Evolutionary conservation across 2,329 filamentous ascomycete genomes (phyloP).

Genomic region (Tolypocladium nubicola): DNA sequence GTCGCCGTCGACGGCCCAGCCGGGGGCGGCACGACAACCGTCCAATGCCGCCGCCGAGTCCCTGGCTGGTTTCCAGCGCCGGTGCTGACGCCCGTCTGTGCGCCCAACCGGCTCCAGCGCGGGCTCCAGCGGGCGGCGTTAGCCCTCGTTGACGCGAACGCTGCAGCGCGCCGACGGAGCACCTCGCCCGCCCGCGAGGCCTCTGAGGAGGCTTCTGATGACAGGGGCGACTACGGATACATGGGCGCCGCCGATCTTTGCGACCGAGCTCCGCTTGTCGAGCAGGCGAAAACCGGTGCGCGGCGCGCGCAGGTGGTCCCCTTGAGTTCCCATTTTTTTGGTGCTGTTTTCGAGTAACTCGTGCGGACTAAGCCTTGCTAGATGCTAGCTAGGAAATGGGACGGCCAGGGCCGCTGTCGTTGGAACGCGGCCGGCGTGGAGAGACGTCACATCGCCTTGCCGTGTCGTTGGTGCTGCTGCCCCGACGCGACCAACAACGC

Average conservation of each 20-base stretch:
- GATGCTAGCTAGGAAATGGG: neutral
- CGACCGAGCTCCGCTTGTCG: neutral
- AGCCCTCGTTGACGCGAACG: neutral
- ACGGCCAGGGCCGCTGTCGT: neutral
- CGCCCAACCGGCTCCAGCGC: neutral
- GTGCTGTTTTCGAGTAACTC: neutral
- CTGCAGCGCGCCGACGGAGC: neutral
- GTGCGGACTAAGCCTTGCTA: neutral
- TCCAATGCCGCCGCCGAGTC: neutral
- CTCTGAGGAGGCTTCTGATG: no score
- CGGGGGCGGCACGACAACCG: neutral
- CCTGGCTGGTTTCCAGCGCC: neutral
- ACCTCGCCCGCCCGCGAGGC: neutral
- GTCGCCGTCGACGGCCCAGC: neutral
- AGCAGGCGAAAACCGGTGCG: neutral
- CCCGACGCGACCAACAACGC: neutral
- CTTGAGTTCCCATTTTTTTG: neutral
- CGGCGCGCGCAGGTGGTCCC: neutral
- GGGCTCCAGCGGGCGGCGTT: no score
- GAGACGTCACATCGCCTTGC: neutral
- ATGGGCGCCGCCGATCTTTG: neutral
- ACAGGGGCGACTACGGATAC: no score
- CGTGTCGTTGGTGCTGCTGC: neutral
- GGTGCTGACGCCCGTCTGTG: neutral
- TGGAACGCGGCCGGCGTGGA: neutral